These are phyloP conservation scores for Tetratostichococcus sp. DNA, from an alignment of 139 green algal genomes.

Conservation along the genomic window DNA sequence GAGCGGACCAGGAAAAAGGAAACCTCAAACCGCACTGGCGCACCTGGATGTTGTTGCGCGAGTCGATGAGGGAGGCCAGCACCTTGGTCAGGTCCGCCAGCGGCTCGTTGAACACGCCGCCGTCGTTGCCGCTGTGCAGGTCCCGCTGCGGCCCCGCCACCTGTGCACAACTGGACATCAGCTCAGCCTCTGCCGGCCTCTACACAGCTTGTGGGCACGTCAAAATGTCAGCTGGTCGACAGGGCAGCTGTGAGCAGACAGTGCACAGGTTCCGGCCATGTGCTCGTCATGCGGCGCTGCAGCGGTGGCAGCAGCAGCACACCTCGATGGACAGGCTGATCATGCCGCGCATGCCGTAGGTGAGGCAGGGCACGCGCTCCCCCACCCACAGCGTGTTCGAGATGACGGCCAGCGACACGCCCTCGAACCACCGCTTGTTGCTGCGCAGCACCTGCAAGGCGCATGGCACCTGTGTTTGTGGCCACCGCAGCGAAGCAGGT, in stretches of 20 bases:
- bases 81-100: slow-evolving; percentile 81
- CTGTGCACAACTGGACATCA: slow-evolving; percentile 16
- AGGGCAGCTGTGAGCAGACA: too few relatives aligned
- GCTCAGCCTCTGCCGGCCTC: too few relatives aligned
- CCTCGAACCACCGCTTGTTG: slow-evolving; percentile 76
- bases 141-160: slow-evolving; percentile 74
- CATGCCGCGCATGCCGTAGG: slow-evolving; percentile 90
- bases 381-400: slow-evolving; percentile 90
- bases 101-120: slow-evolving; percentile 90
- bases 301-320: neutral
- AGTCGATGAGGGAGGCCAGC: slow-evolving; percentile 61
- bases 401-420: slow-evolving; percentile 77
- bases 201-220: too few relatives aligned
- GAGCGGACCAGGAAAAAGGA: too few relatives aligned
- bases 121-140: slow-evolving; percentile 93
- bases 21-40: too few relatives aligned
- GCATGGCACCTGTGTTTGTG: too few relatives aligned
- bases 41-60: slow-evolving; percentile 35
- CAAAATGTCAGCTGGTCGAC: too few relatives aligned
- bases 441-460: neutral
- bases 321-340: slow-evolving; percentile 64
- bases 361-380: slow-evolving; percentile 90
- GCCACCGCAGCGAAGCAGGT: too few relatives aligned
- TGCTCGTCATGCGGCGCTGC: too few relatives aligned
- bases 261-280: too few relatives aligned